Conservation (phyloP, 768 basidiomycete species). For the Candolleomyces efflorescens region DNA sequence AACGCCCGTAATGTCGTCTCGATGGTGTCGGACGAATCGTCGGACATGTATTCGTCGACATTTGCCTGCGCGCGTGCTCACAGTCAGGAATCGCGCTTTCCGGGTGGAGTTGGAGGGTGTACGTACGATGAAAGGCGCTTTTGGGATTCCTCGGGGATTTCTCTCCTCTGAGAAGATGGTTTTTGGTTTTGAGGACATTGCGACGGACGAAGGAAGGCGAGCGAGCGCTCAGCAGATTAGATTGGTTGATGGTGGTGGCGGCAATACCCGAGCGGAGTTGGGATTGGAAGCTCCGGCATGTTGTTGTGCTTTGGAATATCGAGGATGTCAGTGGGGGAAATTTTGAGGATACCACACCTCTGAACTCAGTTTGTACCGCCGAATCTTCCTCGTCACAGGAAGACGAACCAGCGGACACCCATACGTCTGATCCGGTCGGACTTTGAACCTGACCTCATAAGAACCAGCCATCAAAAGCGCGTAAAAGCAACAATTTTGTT, state of each 20-base stretch:
- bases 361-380: too few relatives aligned
- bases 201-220: background rate
- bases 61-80: constrained; percentile 67
- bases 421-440: too few relatives aligned
- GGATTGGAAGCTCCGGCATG: background rate
- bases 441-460: too few relatives aligned
- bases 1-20: constrained; percentile 76
- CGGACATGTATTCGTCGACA: constrained; percentile 83
- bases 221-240: background rate
- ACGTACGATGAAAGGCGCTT: constrained; percentile 89
- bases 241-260: constrained; percentile 6
- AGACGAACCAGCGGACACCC: background rate
- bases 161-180: constrained; percentile 41
- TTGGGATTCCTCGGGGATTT: constrained; percentile 92
- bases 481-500: background rate
- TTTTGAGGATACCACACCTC: too few relatives aligned
- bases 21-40: constrained; percentile 54
- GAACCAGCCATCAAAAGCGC: too few relatives aligned
- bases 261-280: constrained; percentile 19
- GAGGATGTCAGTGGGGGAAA: too few relatives aligned
- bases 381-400: too few relatives aligned
- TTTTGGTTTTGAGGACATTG: constrained; percentile 24
- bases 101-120: background rate
- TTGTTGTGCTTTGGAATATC: too few relatives aligned
- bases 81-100: too few relatives aligned